A percentile compares a stretch with the other conserved stretches of the same genome.
Evolutionary conservation across 176 grass and related monocot species (phyloP).

Genomic region (Thalia dealbata): DNA sequence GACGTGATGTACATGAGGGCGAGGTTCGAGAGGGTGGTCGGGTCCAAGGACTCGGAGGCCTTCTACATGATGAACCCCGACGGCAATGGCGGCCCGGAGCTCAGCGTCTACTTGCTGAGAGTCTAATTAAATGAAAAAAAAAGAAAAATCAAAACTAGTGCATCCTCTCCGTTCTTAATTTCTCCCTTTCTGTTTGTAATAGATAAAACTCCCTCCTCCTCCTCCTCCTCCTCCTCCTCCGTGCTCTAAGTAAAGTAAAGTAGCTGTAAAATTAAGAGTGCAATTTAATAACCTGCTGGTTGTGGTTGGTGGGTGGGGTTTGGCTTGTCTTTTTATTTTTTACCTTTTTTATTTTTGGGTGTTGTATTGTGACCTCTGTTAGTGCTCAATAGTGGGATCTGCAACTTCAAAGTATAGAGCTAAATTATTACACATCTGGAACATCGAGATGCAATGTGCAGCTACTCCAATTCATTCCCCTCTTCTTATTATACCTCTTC

Average conservation of each 20-base stretch:
- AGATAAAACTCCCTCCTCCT: not conserved
- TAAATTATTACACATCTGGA: not conserved
- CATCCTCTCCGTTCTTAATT: not conserved
- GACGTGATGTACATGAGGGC: constrained; percentile 15
- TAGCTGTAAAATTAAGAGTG: not conserved
- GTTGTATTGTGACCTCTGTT: not conserved
- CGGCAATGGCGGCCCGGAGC: constrained; percentile 7
- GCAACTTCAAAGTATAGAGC: not conserved
- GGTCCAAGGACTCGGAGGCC: constrained; percentile 16
- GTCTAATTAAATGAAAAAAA: not conserved
- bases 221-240: not conserved
- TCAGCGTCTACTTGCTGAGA: constrained; percentile 11
- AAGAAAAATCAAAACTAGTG: no score
- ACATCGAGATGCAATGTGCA: not conserved
- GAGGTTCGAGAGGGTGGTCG: constrained; percentile 13
- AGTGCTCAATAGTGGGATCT: not conserved
- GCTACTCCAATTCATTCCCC: no score
- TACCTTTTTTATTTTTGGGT: no score
- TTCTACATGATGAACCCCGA: constrained; percentile 19
- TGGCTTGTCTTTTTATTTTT: not conserved
- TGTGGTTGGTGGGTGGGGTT: not conserved
- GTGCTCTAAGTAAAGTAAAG: not conserved
- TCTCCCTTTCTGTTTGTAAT: not conserved
- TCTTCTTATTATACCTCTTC: not conserved
- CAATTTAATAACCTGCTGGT: not conserved